Base-by-base conservation (phyloP, 768 basidiomycete species). In the Strobilomyces confusus region DNA sequence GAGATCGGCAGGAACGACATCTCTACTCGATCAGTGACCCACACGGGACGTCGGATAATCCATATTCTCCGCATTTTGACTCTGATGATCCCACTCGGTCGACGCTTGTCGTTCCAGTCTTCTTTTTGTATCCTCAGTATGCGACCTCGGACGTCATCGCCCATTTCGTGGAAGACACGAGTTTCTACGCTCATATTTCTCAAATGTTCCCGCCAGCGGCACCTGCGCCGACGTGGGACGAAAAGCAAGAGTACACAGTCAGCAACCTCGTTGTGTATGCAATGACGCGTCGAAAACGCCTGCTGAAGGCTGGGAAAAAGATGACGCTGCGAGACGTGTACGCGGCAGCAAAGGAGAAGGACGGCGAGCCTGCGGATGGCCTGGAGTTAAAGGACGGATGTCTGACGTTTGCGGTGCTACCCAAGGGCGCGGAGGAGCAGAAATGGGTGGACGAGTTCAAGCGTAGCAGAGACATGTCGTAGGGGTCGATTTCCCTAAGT, bases 401-500 rank as follows among this genome's bases (percentile, higher is more conserved):
- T 61, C 66, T 95, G 62, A 83, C 84, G 6, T 87, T 95, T 67
- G 84, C 81, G 9, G 85, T 91, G 13, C 64, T 95, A 51, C 89
- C 87, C 1, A 90, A 81, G 66, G 90, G 90, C 1, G 77, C 76
- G 7, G 80, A 77, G 48, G 93, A 98, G 69, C 77, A 79, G 66
- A 81, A 80, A 57, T 98, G 94, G 94, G 81, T 97, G 32, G 84
- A 88, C 22, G 87, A 90, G 49, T 95, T 83, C 78, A 98, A 98
- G 74, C 75, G 72, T 60, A 69, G 56, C 11, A 68, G 80, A 64
- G 75, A 75, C 34, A n/a, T 48, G 37, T 51, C 44, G 9, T 69
- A 51, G 40, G 23, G 58, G 59, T 51, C 22, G 12, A 50, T 0
- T 54, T 54, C 53, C 63, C 63, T 29, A 56, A 66, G 45, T 40